Evolutionary conservation across 139 green algal genomes (phyloP), one percentile per base, ranked within the genome.

Genomic region (Picochlorum costavermella): DNA sequence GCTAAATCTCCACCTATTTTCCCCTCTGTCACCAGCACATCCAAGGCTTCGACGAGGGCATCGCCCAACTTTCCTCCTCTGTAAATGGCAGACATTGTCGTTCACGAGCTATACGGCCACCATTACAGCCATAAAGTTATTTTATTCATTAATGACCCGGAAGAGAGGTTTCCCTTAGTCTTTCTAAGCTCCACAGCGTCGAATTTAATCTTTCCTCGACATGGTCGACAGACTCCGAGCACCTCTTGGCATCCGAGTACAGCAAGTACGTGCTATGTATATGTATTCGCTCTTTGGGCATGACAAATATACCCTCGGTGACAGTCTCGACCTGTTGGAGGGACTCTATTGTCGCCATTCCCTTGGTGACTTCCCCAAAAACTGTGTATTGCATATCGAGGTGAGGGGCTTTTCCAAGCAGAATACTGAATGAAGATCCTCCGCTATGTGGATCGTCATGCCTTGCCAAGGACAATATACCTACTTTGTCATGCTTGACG

Each of bases 261-360:
- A 83, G 71, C 33, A 40, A 6, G 69, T 86, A 94, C 4, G 84
- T 86, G 6, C 79, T 80, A 0, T 68, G n/a, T 33, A 96, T 96
- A 29, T 63, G 70, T 49, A 92, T 86, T 4, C 89, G 72, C 50
- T 88, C 66, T 36, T 81, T 67, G 2, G 82, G 80, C 85, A 92
- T 91, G 1, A 94, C 89, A 68, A 96, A 96, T 40, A 95, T 95
- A 30, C 90, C 89, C 57, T 94, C 83, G 2, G 37, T 66, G 6
- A 50, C 68, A 1, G 86, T 95, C 6, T 84, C 75, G 56, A 92
- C 57, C 5, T 63, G 36, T 69, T 95, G 83, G 43, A 96, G 56
- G 45, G 78, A 80, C 12, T 75, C 58, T 29, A 96, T 68, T 8
- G 79, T 75, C n/a, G 92, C 84, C 67, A 90, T 76, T 6, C 89